Evolutionary conservation across 805 yeast genomes (phyloP).

Genomic region (Starmerella geochares): DNA sequence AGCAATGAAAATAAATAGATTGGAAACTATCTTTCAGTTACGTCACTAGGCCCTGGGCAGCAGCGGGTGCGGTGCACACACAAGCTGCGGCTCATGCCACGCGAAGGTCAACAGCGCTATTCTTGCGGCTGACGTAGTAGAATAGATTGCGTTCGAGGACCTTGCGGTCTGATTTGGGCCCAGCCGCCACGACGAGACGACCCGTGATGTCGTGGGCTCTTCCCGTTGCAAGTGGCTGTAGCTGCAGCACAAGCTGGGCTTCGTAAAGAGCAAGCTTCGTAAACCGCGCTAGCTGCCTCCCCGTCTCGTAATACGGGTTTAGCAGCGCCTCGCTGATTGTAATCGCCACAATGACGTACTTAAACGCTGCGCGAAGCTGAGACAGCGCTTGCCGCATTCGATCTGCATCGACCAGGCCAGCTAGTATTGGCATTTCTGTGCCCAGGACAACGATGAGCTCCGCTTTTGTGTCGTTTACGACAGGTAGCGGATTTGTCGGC

Average conservation of each 20-base stretch:
- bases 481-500: constrained; percentile 14
- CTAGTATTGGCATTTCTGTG: constrained; percentile 1
- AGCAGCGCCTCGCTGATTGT: constrained; percentile 35
- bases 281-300: constrained; percentile 38
- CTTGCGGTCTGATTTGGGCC: constrained; percentile 32
- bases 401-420: constrained; percentile 25
- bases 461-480: constrained; percentile 1
- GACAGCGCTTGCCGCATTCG: constrained; percentile 33
- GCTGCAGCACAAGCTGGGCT: constrained; percentile 42
- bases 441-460: not conserved
- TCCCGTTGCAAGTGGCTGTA: constrained; percentile 67
- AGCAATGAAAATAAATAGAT: constrained; percentile 2
- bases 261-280: constrained; percentile 41
- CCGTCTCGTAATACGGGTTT: constrained; percentile 29
- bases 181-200: constrained; percentile 48
- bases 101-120: constrained; percentile 9
- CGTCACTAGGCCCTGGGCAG: too few species aligned
- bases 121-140: constrained; percentile 12
- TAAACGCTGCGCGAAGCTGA: constrained; percentile 30
- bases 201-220: constrained; percentile 79
- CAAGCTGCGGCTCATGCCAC: not conserved
- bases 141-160: constrained; percentile 16
- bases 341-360: constrained; percentile 32
- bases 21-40: not conserved
- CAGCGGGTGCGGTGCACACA: too few species aligned